phyloP scores from a whole-genome alignment of 2,329 filamentous ascomycete species.

The Gaeumannomyces sp. region DNA sequence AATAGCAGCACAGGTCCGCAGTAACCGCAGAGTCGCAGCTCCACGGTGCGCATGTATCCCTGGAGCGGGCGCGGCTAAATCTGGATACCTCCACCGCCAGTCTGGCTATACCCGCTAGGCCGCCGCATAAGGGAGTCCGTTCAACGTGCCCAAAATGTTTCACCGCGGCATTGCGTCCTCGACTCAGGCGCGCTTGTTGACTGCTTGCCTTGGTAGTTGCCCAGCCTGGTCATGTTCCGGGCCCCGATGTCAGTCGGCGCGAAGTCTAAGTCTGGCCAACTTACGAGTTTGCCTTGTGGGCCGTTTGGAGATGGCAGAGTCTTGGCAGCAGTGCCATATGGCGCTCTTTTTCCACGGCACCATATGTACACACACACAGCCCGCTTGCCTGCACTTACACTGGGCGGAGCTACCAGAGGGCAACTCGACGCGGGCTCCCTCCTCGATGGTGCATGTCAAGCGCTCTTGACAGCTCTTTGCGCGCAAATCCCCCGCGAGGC shows the following conservation, averaged over 20 bases:
- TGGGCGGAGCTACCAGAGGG: too few relatives aligned
- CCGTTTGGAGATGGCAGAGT: too few relatives aligned
- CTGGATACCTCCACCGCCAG: not conserved
- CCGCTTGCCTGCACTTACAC: not conserved
- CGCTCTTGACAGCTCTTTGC: not conserved
- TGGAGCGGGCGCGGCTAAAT: not conserved
- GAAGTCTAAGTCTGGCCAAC: too few relatives aligned
- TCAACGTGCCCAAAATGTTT: not conserved
- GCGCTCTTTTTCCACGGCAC: too few relatives aligned
- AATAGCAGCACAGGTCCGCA: not conserved
- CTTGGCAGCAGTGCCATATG: too few relatives aligned
- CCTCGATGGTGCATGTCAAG: not conserved
- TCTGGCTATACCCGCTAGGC: too few relatives aligned
- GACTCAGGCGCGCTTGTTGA: too few relatives aligned
- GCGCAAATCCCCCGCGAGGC: not conserved
- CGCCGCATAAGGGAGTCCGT: not conserved
- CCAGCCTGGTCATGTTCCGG: not conserved
- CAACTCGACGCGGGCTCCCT: not conserved
- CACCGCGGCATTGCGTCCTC: not conserved
- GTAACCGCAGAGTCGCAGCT: too few relatives aligned
- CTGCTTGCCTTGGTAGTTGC: not conserved
- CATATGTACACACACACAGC: too few relatives aligned
- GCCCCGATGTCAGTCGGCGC: too few relatives aligned
- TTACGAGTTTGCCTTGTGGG: too few relatives aligned
- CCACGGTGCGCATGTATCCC: too few relatives aligned